Evolutionary conservation across 352 stramenopile species (phyloP).

Genomic region (Phytopythium helicoides): DNA sequence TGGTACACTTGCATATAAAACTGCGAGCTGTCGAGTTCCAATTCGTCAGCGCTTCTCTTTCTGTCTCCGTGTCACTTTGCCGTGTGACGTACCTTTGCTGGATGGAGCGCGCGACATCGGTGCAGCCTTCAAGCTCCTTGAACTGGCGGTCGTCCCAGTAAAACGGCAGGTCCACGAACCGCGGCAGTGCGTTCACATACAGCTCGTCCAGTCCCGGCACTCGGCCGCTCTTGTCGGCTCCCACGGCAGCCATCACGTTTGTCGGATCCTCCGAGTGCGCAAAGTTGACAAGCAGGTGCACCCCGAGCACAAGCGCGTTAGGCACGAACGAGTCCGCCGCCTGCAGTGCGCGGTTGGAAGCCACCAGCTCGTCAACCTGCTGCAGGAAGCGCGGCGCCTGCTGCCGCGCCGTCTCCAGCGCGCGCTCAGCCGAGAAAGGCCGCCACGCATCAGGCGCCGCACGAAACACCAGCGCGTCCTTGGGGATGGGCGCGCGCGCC

Average conservation of each 20-base stretch:
- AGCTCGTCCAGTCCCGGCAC: constrained; percentile 32
- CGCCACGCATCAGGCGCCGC: constrained; percentile 56
- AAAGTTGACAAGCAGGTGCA: constrained; percentile 67
- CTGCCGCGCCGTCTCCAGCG: constrained; percentile 50
- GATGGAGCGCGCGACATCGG: constrained; percentile 53
- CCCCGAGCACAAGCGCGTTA: constrained; percentile 62
- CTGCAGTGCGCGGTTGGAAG: constrained; percentile 22
- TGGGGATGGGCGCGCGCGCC: constrained; percentile 46
- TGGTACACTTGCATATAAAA: constrained; percentile 73
- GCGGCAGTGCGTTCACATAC: constrained; percentile 59
- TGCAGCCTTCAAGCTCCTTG: constrained; percentile 57
- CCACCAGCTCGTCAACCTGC: constrained; percentile 52
- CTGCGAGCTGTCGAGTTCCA: constrained; percentile 38
- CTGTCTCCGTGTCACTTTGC: not conserved
- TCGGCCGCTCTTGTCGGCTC: constrained; percentile 12
- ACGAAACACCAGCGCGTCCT: constrained; percentile 63
- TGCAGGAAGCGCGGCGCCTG: constrained; percentile 64
- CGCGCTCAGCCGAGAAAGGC: constrained; percentile 72
- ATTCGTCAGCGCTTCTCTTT: too few species aligned
- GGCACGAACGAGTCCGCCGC: constrained; percentile 45
- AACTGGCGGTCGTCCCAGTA: constrained; percentile 67
- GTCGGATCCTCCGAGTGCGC: constrained; percentile 24
- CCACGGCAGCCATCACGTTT: constrained; percentile 6
- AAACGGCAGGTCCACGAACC: constrained; percentile 59
- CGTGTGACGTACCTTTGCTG: constrained; percentile 48